These are phyloP conservation scores for Aspergillus hancockii DNA, from an alignment of 495 filamentous ascomycete species.

Conservation along the genomic window DNA sequence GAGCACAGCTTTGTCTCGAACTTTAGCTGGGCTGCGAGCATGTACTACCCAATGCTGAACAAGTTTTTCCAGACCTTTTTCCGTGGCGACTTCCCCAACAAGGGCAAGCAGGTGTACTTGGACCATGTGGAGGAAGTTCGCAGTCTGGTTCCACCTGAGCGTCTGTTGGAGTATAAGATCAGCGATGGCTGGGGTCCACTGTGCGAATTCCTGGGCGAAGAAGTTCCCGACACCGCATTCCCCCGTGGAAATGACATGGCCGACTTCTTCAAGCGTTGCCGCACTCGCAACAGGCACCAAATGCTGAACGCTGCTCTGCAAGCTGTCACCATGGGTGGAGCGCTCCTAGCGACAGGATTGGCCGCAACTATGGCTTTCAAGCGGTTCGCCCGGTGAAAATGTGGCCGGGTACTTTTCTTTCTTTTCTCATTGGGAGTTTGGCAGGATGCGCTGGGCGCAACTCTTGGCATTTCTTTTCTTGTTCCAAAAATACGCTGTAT, in stretches of 20 bases:
- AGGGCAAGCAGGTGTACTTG: constrained; percentile 53
- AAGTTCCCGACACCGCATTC: constrained; percentile 52
- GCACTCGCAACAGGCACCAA: constrained; percentile 59
- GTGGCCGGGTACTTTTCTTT: constrained; percentile 9
- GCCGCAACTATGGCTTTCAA: constrained; percentile 44
- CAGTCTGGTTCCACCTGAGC: constrained; percentile 45
- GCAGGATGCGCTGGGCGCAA: constrained; percentile 22
- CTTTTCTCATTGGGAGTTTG: constrained; percentile 13
- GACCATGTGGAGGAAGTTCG: constrained; percentile 49
- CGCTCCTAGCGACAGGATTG: constrained; percentile 42
- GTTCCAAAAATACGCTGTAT: not conserved
- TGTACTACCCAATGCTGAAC: constrained; percentile 61
- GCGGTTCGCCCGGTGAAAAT: constrained; percentile 40
- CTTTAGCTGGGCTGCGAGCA: constrained; percentile 57
- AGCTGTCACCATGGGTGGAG: constrained; percentile 49
- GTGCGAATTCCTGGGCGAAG: constrained; percentile 64
- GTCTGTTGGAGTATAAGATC: constrained; percentile 64
- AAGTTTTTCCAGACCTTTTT: constrained; percentile 61
- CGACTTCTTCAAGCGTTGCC: constrained; percentile 61
- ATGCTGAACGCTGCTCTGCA: constrained; percentile 61
- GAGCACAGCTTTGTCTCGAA: constrained; percentile 52
- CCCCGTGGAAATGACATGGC: constrained; percentile 52
- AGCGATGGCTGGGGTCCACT: constrained; percentile 67
- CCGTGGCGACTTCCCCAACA: constrained; percentile 51
- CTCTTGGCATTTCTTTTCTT: constrained; percentile 16